A percentile compares a stretch with the other conserved stretches of the same genome.
These are phyloP conservation scores for Byssochlamys sp. DNA, from an alignment of 2,329 filamentous ascomycete genomes.

Conservation along the genomic window DNA sequence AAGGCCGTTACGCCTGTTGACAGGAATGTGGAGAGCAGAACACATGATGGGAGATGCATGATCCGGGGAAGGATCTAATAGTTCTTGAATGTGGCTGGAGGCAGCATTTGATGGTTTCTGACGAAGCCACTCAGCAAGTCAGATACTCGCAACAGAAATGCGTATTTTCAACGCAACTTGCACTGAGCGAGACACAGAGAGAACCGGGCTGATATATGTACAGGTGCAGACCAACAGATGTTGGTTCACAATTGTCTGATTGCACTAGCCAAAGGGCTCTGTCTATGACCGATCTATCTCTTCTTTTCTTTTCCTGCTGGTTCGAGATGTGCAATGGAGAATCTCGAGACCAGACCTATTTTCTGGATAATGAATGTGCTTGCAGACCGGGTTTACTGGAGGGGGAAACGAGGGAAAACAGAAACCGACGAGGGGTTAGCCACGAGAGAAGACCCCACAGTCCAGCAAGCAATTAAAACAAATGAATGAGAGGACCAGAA, in stretches of 20 bases:
- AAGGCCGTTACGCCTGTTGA: slow-evolving; percentile 32
- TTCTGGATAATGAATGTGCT: background rate
- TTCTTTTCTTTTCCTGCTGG: background rate
- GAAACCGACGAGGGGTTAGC: background rate
- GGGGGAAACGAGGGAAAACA: background rate
- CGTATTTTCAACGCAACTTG: background rate
- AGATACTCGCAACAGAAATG: background rate
- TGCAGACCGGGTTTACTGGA: background rate
- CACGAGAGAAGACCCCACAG: background rate
- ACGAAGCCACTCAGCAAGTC: background rate
- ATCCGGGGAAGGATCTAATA: slow-evolving; percentile 15
- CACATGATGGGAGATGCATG: slow-evolving; percentile 29
- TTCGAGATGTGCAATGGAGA: background rate
- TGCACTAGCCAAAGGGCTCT: background rate
- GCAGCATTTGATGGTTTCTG: slow-evolving; percentile 31
- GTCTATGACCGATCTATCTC: background rate
- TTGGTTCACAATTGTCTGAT: background rate
- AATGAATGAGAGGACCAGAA: background rate
- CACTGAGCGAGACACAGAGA: background rate
- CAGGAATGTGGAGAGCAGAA: slow-evolving; percentile 22
- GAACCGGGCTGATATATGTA: background rate
- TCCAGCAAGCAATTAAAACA: background rate
- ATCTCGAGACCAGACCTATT: background rate
- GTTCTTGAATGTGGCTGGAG: background rate
- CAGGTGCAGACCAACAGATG: background rate